Evolutionary conservation across 192 early-diverging fungal species (phyloP).

Genomic region (Backusella mclennaniae): DNA sequence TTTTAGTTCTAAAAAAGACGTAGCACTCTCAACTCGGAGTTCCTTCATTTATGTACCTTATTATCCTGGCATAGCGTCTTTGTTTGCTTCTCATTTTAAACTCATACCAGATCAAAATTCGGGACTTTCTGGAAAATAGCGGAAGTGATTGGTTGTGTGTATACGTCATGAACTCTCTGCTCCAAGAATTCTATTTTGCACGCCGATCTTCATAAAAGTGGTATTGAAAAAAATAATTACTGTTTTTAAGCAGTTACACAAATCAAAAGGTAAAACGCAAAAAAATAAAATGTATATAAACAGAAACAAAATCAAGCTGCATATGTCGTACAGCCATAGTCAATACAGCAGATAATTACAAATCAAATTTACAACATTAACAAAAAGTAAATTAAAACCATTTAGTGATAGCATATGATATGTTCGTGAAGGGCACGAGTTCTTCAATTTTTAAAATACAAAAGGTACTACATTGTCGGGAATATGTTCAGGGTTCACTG

Average conservation of each 20-base stretch:
- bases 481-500: neutral
- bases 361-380: neutral
- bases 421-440: neutral
- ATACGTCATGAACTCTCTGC: neutral
- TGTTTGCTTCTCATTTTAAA: neutral
- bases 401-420: conserved; percentile 5
- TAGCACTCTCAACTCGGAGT: neutral
- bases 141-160: neutral
- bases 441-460: neutral
- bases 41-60: conserved; percentile 2
- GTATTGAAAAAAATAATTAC: neutral
- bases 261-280: neutral
- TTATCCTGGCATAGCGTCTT: neutral
- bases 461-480: conserved; percentile 9
- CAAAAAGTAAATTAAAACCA: neutral
- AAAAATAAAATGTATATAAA: neutral
- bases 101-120: neutral
- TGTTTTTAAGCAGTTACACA: neutral
- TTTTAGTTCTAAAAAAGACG: neutral
- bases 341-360: neutral
- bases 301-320: neutral
- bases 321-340: neutral
- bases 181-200: neutral
- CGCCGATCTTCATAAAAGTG: neutral
- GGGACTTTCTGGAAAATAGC: conserved; percentile 8